These are phyloP conservation scores for Amphichorda felina DNA, from an alignment of 2,329 filamentous ascomycete species.

Conservation along the genomic window DNA sequence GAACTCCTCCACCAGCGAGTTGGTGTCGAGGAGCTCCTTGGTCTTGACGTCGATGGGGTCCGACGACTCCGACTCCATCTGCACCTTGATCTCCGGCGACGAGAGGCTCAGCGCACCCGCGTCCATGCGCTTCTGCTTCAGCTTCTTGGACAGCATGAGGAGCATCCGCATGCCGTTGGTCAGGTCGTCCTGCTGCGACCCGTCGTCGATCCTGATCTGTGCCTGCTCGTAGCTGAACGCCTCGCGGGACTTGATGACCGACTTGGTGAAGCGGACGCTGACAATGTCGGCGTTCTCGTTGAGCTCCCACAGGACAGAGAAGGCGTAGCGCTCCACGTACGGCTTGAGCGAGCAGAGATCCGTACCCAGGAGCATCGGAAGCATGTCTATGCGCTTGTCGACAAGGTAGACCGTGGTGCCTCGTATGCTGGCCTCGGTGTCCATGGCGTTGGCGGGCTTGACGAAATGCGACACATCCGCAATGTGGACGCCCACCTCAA, in stretches of 20 bases:
- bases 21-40: conserved; percentile 87
- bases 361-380: conserved; percentile 90
- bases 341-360: conserved; percentile 95
- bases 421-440: conserved; percentile 82
- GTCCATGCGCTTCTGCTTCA: conserved; percentile 92
- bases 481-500: conserved; percentile 94
- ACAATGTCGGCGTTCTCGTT: conserved; percentile 77
- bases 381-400: conserved; percentile 99
- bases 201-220: conserved; percentile 85
- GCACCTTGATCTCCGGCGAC: conserved; percentile 94
- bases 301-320: conserved; percentile 82
- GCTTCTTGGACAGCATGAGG: conserved; percentile 79
- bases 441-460: conserved; percentile 94
- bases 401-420: conserved; percentile 96
- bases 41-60: conserved; percentile 95
- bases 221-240: conserved; percentile 97
- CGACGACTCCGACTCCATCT: conserved; percentile 89
- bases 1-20: conserved; percentile 96
- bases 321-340: conserved; percentile 88
- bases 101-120: conserved; percentile 91
- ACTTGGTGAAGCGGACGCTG: conserved; percentile 84
- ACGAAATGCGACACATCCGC: conserved; percentile 99
- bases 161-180: conserved; percentile 82
- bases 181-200: conserved; percentile 75
- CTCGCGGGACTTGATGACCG: conserved; percentile 90